Evolutionary conservation across 2,329 filamentous ascomycete species (phyloP).

Genomic region (Phoma herbarum): DNA sequence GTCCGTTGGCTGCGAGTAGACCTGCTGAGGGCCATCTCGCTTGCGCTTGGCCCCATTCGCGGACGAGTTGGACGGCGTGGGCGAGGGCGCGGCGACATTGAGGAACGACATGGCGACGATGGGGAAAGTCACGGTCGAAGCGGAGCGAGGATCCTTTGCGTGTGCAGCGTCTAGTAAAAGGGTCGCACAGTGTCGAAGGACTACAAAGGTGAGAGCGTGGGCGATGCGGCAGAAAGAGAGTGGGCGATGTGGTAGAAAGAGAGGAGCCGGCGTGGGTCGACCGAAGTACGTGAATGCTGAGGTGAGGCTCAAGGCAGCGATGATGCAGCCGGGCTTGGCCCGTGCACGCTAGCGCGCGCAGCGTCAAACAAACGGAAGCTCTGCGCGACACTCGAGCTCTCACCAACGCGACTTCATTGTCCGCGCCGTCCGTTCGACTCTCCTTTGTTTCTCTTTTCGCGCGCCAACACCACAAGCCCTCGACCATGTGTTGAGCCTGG

Average conservation of each 20-base stretch:
- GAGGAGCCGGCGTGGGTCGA: neutral
- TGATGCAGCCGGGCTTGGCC: constrained; percentile 30
- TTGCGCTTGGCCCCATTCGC: constrained; percentile 62
- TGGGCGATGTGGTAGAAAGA: constrained; percentile 11
- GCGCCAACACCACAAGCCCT: constrained; percentile 2
- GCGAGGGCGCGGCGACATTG: constrained; percentile 62
- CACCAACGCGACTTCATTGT: constrained; percentile 30
- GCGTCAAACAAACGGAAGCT: constrained; percentile 34
- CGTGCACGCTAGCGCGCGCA: constrained; percentile 21
- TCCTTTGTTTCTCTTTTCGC: constrained; percentile 23
- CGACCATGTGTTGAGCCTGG: constrained; percentile 38
- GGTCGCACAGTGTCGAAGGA: constrained; percentile 35
- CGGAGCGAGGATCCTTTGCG: constrained; percentile 3
- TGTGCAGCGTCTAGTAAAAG: constrained; percentile 47
- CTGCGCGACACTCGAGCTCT: constrained; percentile 29
- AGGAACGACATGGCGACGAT: constrained; percentile 45
- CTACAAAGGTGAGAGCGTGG: constrained; percentile 6
- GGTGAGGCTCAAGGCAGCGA: constrained; percentile 21
- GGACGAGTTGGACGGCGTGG: constrained; percentile 60
- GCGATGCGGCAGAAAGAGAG: constrained; percentile 11
- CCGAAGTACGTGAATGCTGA: neutral
- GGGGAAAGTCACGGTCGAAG: constrained; percentile 1
- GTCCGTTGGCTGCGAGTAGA: constrained; percentile 79
- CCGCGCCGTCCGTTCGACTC: constrained; percentile 16
- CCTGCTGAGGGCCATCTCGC: constrained; percentile 64